phyloP scores from a whole-genome alignment of 2,329 filamentous ascomycete genomes.

The Botrytis pseudocinerea region DNA sequence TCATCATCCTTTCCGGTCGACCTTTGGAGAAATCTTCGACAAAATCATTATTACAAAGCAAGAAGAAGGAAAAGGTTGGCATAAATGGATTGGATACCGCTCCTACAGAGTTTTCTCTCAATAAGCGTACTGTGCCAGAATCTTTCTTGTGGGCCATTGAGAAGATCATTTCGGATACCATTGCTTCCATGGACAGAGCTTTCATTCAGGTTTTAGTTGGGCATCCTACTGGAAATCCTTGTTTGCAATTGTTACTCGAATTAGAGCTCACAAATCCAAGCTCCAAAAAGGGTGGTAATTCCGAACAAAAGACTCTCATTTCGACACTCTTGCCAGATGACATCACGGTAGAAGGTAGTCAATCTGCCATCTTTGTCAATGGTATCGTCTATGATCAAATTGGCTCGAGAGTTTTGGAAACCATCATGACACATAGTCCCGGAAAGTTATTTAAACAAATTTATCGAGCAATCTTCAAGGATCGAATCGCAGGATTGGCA shows the following conservation, averaged over 20 bases:
- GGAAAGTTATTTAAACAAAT: slow-evolving; percentile 90
- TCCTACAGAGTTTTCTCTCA: slow-evolving; percentile 49
- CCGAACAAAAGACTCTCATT: slow-evolving; percentile 57
- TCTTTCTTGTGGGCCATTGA: slow-evolving; percentile 76
- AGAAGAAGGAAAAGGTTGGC: slow-evolving; percentile 82
- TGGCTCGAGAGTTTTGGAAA: slow-evolving; percentile 87
- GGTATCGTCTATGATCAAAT: slow-evolving; percentile 86
- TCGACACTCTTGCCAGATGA: slow-evolving; percentile 78
- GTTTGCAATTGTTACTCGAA: slow-evolving; percentile 85
- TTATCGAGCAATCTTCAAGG: slow-evolving; percentile 76
- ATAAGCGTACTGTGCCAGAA: slow-evolving; percentile 65
- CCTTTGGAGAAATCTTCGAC: slow-evolving; percentile 70
- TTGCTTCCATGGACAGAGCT: slow-evolving; percentile 72
- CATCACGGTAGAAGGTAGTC: slow-evolving; percentile 69
- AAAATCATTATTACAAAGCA: slow-evolving; percentile 81
- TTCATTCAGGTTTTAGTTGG: slow-evolving; percentile 81
- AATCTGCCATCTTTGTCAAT: slow-evolving; percentile 78
- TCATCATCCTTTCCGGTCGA: slow-evolving; percentile 82
- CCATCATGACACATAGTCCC: slow-evolving; percentile 75
- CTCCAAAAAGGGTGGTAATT: slow-evolving; percentile 63
- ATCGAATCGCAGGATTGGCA: slow-evolving; percentile 75
- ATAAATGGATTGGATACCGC: slow-evolving; percentile 55
- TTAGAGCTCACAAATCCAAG: slow-evolving; percentile 77
- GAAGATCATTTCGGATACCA: slow-evolving; percentile 78
- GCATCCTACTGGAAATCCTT: slow-evolving; percentile 88